Percentiles rank a stretch among this genome's conserved stretches.
Evolutionary conservation across 257 asterid species (phyloP).

Genomic region (Craterostigma plantagineum): DNA sequence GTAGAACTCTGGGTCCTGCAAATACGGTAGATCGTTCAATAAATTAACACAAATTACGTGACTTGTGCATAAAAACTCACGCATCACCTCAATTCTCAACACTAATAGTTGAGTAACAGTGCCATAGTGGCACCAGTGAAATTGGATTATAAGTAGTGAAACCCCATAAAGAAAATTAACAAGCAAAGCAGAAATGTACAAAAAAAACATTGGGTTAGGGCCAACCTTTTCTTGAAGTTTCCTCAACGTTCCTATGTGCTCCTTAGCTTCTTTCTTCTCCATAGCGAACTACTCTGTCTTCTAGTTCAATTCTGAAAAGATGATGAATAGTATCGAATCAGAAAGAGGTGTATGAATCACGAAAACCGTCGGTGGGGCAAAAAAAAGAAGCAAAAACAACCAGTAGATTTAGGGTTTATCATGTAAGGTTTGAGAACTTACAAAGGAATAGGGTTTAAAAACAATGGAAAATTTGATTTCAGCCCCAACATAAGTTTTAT

Average conservation of each 20-base stretch:
- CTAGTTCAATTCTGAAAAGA: conserved; percentile 6
- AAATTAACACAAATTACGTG: no score
- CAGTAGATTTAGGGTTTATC: no score
- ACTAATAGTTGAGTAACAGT: no score
- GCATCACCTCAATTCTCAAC: conserved; percentile 5
- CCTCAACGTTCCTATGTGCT: conserved; percentile 33
- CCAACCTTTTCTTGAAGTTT: conserved; percentile 55
- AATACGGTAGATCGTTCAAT: background rate
- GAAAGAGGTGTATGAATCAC: no score
- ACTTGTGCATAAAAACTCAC: background rate
- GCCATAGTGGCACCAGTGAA: background rate
- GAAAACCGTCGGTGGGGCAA: no score
- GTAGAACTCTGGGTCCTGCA: conserved; percentile 85
- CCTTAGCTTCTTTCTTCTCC: conserved; percentile 36
- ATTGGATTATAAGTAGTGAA: conserved; percentile 4
- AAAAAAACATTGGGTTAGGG: background rate
- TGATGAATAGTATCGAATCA: no score
- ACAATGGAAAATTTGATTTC: no score
- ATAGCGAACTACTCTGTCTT: conserved; percentile 6
- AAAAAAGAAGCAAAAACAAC: no score
- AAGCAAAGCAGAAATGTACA: conserved; percentile 1
- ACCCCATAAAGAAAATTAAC: conserved; percentile 1
- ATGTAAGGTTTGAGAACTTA: no score
- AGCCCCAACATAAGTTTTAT: no score
- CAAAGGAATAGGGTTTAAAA: no score